Base-by-base conservation (phyloP, 805 yeast species). In the Wickerhamiella spandovensis region DNA sequence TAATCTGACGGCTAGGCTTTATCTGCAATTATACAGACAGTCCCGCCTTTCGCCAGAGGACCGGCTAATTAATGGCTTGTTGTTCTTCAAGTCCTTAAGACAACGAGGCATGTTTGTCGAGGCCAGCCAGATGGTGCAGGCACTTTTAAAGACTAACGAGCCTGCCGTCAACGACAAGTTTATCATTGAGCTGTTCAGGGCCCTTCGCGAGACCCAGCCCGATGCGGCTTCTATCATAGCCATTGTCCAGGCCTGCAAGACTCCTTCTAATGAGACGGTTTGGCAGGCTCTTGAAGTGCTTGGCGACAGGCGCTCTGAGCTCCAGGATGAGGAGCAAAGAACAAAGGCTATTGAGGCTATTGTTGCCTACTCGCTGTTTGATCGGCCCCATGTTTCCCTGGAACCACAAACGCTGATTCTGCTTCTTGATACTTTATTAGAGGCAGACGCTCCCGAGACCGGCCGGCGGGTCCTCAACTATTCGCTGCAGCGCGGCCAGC, bases 351-450 rank as follows among this genome's bases (percentile, higher is more conserved):
- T 20, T 1, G 45, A 52, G 4, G 37, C 25, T n/a, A 52, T 58
- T 3, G 53, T 53, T 0, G 17, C 41, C n/a, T 30, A 53, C 20
- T 38, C 54, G 4, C 46, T 48, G 15, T 52, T 53, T 30, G 46
- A 23, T 15, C 52, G 52, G 42, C 54, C 60, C 9, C 60, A 57
- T 20, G 47, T 49, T 8, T 38, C 25, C 18, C 28, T 56, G 5
- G 32, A 48, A 17, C 48, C 43, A 1, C 53, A 46, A 7, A 48
- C 53, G 8, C 35, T 54, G 13, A 49, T 56, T 15, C 44, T 56
- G 42, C 22, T 59, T 9, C 52, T 59, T 15, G 62, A 59, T 24
- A 53, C 60, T 2, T 53, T 48, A 23, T n/a, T 59, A n/a, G 52
- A 56, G 23, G 43, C 55, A 13, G 51, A 51, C 2, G 42, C 46